Base-by-base conservation (phyloP, 202 grass and related monocot species). In the Schoenoplectus triqueter region DNA sequence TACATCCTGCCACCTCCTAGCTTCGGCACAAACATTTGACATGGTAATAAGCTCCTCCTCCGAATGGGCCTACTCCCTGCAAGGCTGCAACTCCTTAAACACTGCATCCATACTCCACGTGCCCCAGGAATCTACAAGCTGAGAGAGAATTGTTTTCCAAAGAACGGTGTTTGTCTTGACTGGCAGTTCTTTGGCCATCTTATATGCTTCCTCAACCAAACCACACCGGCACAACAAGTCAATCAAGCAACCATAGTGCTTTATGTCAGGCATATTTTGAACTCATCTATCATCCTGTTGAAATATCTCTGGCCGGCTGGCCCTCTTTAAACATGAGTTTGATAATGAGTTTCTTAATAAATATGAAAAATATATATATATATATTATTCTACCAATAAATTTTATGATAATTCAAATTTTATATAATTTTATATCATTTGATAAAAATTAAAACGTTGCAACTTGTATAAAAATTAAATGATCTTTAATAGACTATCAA, bases 61-160 rank as follows among this genome's bases (percentile, higher is more conserved):
- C 85, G 0, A 80, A 7, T 13, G 84, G 64, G 40, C 81, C 73
- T 63, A 89, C 60, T 77, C 91, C 39, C 57, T 7, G 84, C 76
- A 87, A 64, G 31, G 31, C 31, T 31, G 31, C 76, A 87, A 64
- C 39, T 90, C 89, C 82, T 67, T 85, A 59, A 85, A 77, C 57
- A 81, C 89, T 15, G 21, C 47, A 47, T 90, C 86, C 89, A n/a
- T 87, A 63, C 61, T 90, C 85, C 4, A 87, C 67, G 31, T 90
- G 60, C 39, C 82, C 82, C 31, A 82, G 66, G 2, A 91, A 76
- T 44, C 84, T 82, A 86, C 94, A 97, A 62, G 94, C 89, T 42
- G 89, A 66, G 45, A 97, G 45, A 97, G 62, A n/a, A 92, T 71
- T 18, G 85, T 97, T 72, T 92, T 92, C 94, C 92, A 94, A 7